Percentiles rank a stretch among this genome's conserved stretches.
Conservation (phyloP, 495 filamentous ascomycete species). For the Saxophila tyrrhenica region DNA sequence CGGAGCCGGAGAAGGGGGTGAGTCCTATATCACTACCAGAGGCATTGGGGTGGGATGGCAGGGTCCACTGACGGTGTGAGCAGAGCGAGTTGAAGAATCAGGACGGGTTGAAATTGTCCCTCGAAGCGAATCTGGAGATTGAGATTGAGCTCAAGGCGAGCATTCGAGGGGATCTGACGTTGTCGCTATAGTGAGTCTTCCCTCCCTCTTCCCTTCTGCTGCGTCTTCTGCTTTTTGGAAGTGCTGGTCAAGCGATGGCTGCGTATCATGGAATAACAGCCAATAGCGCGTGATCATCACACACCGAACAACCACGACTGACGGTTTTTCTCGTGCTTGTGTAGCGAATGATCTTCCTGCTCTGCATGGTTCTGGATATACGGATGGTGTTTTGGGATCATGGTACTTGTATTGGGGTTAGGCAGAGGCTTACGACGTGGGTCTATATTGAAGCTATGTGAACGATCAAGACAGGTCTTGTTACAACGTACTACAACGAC, state of each 20-base stretch:
- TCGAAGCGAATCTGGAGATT: conserved; percentile 36
- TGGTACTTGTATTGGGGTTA: background rate
- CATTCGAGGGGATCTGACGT: conserved; percentile 34
- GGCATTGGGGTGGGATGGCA: background rate
- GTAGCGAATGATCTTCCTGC: background rate
- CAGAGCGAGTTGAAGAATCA: conserved; percentile 24
- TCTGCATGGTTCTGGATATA: background rate
- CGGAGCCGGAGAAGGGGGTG: conserved; percentile 19
- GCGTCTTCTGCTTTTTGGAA: too few species aligned
- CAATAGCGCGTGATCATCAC: background rate
- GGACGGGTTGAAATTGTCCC: conserved; percentile 32
- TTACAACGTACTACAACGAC: background rate
- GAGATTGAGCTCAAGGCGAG: conserved; percentile 38
- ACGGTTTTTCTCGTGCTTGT: background rate
- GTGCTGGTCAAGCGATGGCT: too few species aligned
- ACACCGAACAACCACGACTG: background rate
- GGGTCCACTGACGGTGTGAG: background rate
- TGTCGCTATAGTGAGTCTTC: conserved; percentile 33
- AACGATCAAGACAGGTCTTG: background rate
- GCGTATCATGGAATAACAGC: background rate
- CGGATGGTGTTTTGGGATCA: background rate
- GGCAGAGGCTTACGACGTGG: background rate
- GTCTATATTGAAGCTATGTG: background rate
- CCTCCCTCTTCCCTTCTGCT: conserved; percentile 2
- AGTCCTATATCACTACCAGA: background rate